Percentiles rank a stretch among this genome's conserved stretches.
phyloP scores from a whole-genome alignment of 2,329 filamentous ascomycete genomes.

The Trichoderma atrobrunneum region DNA sequence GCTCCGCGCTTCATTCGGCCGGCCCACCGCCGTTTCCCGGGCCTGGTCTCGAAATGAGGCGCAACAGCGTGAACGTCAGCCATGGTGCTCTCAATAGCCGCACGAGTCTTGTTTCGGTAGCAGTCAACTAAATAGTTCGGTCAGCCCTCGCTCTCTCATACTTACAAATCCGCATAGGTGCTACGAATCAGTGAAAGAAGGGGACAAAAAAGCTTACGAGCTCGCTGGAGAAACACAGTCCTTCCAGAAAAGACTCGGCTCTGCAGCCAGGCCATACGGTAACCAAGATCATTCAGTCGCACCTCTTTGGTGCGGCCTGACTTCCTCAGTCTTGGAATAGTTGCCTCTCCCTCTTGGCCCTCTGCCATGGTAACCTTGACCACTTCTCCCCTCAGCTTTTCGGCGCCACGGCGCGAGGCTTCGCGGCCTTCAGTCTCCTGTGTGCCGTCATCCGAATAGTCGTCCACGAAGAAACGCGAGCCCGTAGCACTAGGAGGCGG shows the following conservation, averaged over 20 bases:
- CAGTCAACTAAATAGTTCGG: conserved; percentile 67
- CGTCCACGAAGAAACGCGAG: conserved; percentile 71
- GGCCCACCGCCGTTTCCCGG: conserved; percentile 75
- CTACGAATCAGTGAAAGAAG: background rate
- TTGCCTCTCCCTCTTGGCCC: conserved; percentile 68
- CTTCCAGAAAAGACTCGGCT: conserved; percentile 85
- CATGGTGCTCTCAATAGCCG: conserved; percentile 73
- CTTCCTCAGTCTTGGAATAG: conserved; percentile 71
- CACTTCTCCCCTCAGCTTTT: conserved; percentile 38
- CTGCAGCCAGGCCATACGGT: conserved; percentile 95
- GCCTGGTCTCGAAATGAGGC: conserved; percentile 84
- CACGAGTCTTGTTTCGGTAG: conserved; percentile 88
- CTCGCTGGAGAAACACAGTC: conserved; percentile 85
- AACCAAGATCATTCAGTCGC: conserved; percentile 88
- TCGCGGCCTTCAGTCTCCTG: conserved; percentile 50
- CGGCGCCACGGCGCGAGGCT: conserved; percentile 35
- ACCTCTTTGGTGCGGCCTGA: conserved; percentile 75
- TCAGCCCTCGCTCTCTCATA: background rate
- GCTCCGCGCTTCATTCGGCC: conserved; percentile 49
- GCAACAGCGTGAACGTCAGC: conserved; percentile 72
- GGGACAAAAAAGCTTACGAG: conserved; percentile 63
- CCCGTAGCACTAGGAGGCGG: conserved; percentile 74
- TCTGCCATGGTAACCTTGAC: conserved; percentile 64
- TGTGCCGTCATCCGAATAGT: conserved; percentile 54
- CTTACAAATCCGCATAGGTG: background rate